Evolutionary conservation across 2,329 filamentous ascomycete genomes (phyloP).

Genomic region (Fusarium musae): DNA sequence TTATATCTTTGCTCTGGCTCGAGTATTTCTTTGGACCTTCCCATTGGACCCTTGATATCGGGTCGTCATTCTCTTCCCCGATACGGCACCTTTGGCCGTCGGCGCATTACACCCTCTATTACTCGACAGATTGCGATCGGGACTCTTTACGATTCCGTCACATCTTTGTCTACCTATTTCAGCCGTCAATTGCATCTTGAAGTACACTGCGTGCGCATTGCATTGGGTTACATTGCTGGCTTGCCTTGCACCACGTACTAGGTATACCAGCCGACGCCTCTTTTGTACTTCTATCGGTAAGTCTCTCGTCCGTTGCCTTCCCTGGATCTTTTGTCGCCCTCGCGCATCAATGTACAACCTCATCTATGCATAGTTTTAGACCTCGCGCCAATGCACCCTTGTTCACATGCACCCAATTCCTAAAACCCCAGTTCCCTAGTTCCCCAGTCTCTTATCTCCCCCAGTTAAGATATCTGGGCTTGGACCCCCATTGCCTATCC

Average conservation of each 20-base stretch:
- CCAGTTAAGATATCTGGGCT: conserved; percentile 30
- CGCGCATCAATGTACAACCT: conserved; percentile 24
- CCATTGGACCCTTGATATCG: conserved; percentile 20
- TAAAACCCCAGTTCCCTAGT: conserved; percentile 21
- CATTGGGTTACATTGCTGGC: conserved; percentile 17
- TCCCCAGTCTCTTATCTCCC: conserved; percentile 35
- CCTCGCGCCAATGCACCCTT: conserved; percentile 13
- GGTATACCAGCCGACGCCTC: conserved; percentile 15
- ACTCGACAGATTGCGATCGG: conserved; percentile 16
- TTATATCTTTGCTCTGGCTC: conserved; percentile 4
- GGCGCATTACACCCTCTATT: conserved; percentile 38
- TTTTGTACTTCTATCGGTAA: conserved; percentile 32
- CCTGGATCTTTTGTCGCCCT: conserved; percentile 2
- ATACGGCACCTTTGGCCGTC: conserved; percentile 35
- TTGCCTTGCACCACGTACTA: conserved; percentile 29
- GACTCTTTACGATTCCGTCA: conserved; percentile 32
- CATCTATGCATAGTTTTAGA: conserved; percentile 8
- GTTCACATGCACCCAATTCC: conserved; percentile 4
- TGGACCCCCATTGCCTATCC: conserved; percentile 33
- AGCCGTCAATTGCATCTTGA: conserved; percentile 13
- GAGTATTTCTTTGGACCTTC: conserved; percentile 10
- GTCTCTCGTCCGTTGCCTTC: conserved; percentile 8
- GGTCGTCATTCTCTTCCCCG: conserved; percentile 23
- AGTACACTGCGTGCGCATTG: conserved; percentile 1
- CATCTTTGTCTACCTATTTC: not conserved